These are phyloP conservation scores for Cordyceps farinosa DNA, from an alignment of 2,329 filamentous ascomycete genomes.

Conservation along the genomic window DNA sequence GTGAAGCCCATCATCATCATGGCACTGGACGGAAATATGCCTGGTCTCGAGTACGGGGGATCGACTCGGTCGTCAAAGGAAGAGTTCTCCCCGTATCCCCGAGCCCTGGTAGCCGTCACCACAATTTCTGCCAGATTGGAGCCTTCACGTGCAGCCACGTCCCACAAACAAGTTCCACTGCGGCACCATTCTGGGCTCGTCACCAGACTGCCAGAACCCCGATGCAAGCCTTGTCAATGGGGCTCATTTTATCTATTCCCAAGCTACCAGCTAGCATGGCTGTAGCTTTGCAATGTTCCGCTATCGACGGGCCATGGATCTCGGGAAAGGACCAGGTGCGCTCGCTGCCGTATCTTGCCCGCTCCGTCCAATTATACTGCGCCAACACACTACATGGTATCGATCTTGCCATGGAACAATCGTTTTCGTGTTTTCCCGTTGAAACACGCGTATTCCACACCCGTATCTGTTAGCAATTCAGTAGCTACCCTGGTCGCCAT, in stretches of 20 bases:
- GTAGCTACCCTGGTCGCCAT: background rate
- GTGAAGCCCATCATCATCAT: background rate
- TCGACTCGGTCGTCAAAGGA: constrained; percentile 2
- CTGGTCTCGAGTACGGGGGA: constrained; percentile 8
- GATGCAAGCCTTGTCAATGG: constrained; percentile 1
- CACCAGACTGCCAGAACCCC: background rate
- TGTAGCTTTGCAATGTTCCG: background rate
- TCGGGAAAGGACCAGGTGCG: background rate
- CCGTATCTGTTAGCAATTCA: background rate
- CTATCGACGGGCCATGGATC: background rate
- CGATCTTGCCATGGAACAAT: background rate
- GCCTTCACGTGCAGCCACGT: constrained; percentile 2
- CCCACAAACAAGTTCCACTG: constrained; percentile 4
- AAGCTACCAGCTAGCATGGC: background rate
- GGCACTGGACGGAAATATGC: background rate
- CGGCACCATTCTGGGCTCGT: background rate
- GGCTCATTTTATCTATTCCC: background rate
- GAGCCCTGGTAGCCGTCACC: constrained; percentile 5
- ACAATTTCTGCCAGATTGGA: constrained; percentile 13
- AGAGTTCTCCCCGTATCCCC: background rate
- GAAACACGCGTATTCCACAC: background rate
- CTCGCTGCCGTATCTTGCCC: background rate
- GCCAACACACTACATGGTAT: background rate
- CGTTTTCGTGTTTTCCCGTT: background rate
- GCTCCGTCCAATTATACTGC: background rate